Percentiles rank a stretch among this genome's conserved stretches.
Conservation (phyloP, 208 protist genomes). For the Porcisia deanei region DNA sequence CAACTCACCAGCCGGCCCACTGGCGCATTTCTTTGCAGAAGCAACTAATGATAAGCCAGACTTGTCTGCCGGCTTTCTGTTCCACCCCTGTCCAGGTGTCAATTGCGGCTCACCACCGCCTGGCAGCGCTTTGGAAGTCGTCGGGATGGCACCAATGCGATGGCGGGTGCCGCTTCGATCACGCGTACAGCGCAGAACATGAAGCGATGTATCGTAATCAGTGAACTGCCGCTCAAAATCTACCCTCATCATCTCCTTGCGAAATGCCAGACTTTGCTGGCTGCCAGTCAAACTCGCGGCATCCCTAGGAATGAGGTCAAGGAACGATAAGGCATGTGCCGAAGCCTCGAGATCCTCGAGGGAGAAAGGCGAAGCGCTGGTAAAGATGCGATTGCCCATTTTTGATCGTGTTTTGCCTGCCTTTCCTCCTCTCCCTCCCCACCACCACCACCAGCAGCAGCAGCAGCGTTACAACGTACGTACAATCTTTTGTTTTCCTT, state of each 20-base stretch:
- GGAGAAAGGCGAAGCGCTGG: slow-evolving; percentile 45
- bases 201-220: slow-evolving; percentile 28
- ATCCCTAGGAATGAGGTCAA: slow-evolving; percentile 16
- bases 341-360: slow-evolving; percentile 42
- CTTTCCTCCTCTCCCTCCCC: too few species aligned
- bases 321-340: slow-evolving; percentile 5
- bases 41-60: neutral
- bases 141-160: neutral
- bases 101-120: neutral
- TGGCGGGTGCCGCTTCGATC: slow-evolving; percentile 16
- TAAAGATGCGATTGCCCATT: slow-evolving; percentile 74
- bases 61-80: neutral
- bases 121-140: neutral
- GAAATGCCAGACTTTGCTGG: neutral
- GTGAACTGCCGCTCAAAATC: slow-evolving; percentile 27
- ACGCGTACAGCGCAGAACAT: slow-evolving; percentile 27
- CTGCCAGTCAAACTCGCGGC: neutral
- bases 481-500: too few species aligned
- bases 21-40: neutral
- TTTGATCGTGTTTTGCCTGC: neutral
- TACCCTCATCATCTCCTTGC: slow-evolving; percentile 14
- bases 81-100: neutral
- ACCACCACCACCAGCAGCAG: too few species aligned
- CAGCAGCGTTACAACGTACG: too few species aligned
- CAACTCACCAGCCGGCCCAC: neutral